A percentile compares a stretch with the other conserved stretches of the same genome.
Evolutionary conservation across 2,329 filamentous ascomycete genomes (phyloP).

Genomic region (Penicillium nordicum): DNA sequence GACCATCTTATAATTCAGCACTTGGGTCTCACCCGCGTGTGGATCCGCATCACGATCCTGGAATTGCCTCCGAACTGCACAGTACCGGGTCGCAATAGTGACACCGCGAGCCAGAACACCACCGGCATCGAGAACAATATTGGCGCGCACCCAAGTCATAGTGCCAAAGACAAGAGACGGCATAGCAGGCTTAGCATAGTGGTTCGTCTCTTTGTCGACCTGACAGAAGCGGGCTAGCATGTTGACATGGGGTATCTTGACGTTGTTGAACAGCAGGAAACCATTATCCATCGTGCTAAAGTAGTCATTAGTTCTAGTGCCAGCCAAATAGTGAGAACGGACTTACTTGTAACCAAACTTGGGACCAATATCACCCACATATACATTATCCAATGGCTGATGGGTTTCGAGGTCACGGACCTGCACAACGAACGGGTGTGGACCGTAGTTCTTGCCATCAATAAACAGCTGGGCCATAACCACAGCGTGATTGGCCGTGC

Average conservation of each 20-base stretch:
- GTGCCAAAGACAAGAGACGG: slow-evolving; percentile 71
- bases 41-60: slow-evolving; percentile 66
- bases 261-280: slow-evolving; percentile 71
- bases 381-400: slow-evolving; percentile 63
- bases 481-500: slow-evolving; percentile 71
- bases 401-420: slow-evolving; percentile 69
- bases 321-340: background rate
- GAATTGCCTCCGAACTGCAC: slow-evolving; percentile 71
- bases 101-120: slow-evolving; percentile 70
- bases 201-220: slow-evolving; percentile 64
- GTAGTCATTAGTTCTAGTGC: slow-evolving; percentile 1
- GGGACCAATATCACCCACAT: slow-evolving; percentile 76
- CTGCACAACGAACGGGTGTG: slow-evolving; percentile 75
- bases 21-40: slow-evolving; percentile 64
- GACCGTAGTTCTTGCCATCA: slow-evolving; percentile 65
- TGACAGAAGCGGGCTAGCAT: slow-evolving; percentile 70
- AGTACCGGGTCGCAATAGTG: slow-evolving; percentile 73
- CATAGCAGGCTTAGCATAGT: slow-evolving; percentile 64
- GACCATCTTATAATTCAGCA: slow-evolving; percentile 78
- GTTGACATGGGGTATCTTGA: slow-evolving; percentile 70
- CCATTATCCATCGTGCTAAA: slow-evolving; percentile 72
- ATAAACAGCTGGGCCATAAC: slow-evolving; percentile 76
- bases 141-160: slow-evolving; percentile 70
- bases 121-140: slow-evolving; percentile 70
- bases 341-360: slow-evolving; percentile 69